Base-by-base conservation (phyloP, 2,329 filamentous ascomycete species). In the Talaromyces sp. region DNA sequence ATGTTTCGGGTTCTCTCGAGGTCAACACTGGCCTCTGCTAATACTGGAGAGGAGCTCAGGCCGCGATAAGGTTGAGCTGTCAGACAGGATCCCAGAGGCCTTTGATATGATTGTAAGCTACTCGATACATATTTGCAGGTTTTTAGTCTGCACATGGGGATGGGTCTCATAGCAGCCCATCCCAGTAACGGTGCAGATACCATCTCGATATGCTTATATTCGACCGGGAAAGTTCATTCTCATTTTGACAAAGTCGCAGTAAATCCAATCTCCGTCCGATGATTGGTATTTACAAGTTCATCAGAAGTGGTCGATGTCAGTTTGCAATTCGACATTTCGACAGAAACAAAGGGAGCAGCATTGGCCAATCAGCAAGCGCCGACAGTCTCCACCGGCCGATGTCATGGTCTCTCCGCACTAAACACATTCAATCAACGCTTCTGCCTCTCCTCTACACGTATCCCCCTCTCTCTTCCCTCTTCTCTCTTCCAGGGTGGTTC, bases 1-100 rank as follows among this genome's bases (percentile, higher is more conserved):
- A 99, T 97, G 70, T 99, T 99, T 65, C 93, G 83, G 53, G 92
- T 94, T 66, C 84, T 84, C 39, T 83, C 79, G 17, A 85, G 77
- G 61, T 69, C 63, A 31, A 67, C 64, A 31, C 56, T 63, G 5
- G 54, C 10, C 40, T 70, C 66, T 28, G 59, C 61, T 59, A 56
- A 63, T 2, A 62, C 54, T 3, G 63, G 19, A 13, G 64, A 61
- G 1, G 67, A 69, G 5, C 72, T 73, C 39, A 75, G 73, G 7
- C 51, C 61, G 53, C 64, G 65, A 3, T 60, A 41, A 21, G 4
- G 1, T 5, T 22, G 31, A 7, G 4, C 15, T 2, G 15, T 55
- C 40, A 37, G 19, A 25, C n/a, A 17, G 6, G 5, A 5, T 35
- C 15, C 5, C 17, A 50, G 21, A 22, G 17, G 7, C 33, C 25